Evolutionary conservation across 148 eudicot genomes (phyloP).

Genomic region (Camellia sinensis): DNA sequence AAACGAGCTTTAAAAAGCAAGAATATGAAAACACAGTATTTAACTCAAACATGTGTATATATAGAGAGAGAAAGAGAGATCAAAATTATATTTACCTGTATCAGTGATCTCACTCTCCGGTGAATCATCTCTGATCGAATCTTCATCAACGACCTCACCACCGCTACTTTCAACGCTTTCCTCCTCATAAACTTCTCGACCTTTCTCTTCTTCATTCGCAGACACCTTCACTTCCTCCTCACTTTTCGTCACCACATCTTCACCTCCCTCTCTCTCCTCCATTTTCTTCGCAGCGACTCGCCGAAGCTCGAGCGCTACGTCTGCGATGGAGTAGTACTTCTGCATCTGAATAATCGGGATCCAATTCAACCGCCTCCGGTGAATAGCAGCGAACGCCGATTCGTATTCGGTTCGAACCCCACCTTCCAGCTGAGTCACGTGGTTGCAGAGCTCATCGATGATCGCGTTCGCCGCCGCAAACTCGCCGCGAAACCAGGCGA

Average conservation of each 20-base stretch:
- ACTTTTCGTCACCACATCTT: conserved; percentile 6
- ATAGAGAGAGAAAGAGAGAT: conserved; percentile 5
- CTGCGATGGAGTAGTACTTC: conserved; percentile 74
- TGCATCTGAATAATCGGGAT: conserved; percentile 96
- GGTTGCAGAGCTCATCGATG: conserved; percentile 72
- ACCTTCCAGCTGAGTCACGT: conserved; percentile 47
- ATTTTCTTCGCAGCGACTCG: conserved; percentile 46
- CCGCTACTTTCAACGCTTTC: conserved; percentile 27
- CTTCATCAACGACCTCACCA: conserved; percentile 29
- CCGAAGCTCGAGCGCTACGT: conserved; percentile 56
- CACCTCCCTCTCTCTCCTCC: conserved; percentile 4
- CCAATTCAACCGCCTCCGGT: conserved; percentile 78
- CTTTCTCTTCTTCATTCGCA: conserved; percentile 8
- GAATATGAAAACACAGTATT: too few species aligned
- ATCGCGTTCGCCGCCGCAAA: conserved; percentile 99
- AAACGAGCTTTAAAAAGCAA: too few species aligned
- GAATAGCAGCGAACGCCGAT: conserved; percentile 61
- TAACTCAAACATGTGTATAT: too few species aligned
- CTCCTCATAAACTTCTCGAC: conserved; percentile 15
- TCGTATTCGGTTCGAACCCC: conserved; percentile 42
- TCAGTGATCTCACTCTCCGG: conserved; percentile 70
- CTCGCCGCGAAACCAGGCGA: conserved; percentile 84
- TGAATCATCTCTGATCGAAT: conserved; percentile 51
- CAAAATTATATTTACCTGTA: conserved; percentile 38
- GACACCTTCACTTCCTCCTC: neutral